Evolutionary conservation across 345 rosid species (phyloP).

Genomic region (Acer campestre): DNA sequence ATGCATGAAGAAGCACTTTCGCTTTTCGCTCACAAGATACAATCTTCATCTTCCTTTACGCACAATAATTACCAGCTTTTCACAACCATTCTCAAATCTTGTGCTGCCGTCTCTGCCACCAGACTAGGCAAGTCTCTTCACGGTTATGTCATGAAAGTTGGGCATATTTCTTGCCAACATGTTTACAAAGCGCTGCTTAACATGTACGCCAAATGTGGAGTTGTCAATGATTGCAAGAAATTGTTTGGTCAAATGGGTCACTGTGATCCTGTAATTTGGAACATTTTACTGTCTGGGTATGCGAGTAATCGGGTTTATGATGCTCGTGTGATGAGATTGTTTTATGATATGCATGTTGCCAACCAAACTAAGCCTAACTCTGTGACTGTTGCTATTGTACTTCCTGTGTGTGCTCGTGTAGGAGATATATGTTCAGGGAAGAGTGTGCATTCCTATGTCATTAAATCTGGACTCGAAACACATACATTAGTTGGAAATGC

Average conservation of each 20-base stretch:
- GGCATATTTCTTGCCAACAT: slow-evolving; percentile 48
- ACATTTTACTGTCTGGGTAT: slow-evolving; percentile 72
- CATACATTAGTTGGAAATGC: slow-evolving; percentile 78
- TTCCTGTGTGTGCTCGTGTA: slow-evolving; percentile 71
- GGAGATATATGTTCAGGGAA: slow-evolving; percentile 54
- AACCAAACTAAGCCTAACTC: slow-evolving; percentile 54
- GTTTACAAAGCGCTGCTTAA: slow-evolving; percentile 77
- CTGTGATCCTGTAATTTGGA: slow-evolving; percentile 74
- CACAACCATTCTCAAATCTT: slow-evolving; percentile 59
- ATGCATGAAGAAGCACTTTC: slow-evolving; percentile 36
- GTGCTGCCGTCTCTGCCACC: slow-evolving; percentile 47
- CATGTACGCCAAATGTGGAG: slow-evolving; percentile 75
- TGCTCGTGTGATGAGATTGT: slow-evolving; percentile 51
- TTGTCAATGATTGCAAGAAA: slow-evolving; percentile 51
- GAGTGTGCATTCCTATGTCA: slow-evolving; percentile 48
- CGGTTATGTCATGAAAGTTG: slow-evolving; percentile 43
- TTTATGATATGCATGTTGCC: slow-evolving; percentile 44
- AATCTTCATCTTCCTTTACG: slow-evolving; percentile 30
- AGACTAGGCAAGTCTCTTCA: slow-evolving; percentile 60
- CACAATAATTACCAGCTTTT: slow-evolving; percentile 47
- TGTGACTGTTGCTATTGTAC: slow-evolving; percentile 62
- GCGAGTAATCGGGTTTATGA: slow-evolving; percentile 47
- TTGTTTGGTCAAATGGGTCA: slow-evolving; percentile 54
- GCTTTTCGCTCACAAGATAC: slow-evolving; percentile 40
- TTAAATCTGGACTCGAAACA: slow-evolving; percentile 62